A percentile compares a stretch with the other conserved stretches of the same genome.
Evolutionary conservation across 805 yeast species (phyloP).

Genomic region (Metschnikowia bowlesiae): DNA sequence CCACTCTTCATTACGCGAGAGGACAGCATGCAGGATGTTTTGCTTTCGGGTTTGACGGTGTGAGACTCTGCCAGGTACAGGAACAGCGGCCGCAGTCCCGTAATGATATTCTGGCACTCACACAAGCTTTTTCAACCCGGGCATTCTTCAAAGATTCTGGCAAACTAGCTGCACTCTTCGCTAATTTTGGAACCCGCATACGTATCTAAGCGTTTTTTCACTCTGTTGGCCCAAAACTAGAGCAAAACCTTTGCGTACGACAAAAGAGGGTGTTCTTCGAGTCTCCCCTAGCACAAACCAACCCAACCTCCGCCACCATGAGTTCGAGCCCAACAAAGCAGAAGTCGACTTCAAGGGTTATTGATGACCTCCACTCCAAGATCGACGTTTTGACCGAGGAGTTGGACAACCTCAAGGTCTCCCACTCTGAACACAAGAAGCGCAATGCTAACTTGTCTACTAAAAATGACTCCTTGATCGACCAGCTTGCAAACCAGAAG

Average conservation of each 20-base stretch:
- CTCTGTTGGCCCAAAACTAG: conserved; percentile 7
- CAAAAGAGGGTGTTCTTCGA: background rate
- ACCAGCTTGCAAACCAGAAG: conserved; percentile 63
- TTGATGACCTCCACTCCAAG: conserved; percentile 51
- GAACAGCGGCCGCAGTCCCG: conserved; percentile 1
- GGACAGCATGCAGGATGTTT: background rate
- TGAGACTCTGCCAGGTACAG: background rate
- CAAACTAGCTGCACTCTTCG: background rate
- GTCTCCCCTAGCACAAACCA: conserved; percentile 1
- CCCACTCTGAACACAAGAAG: conserved; percentile 47
- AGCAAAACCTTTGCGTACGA: conserved; percentile 2
- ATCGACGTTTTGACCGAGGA: conserved; percentile 44
- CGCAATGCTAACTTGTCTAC: conserved; percentile 44
- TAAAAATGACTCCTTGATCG: conserved; percentile 52
- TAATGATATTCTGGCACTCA: background rate
- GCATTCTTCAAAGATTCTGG: conserved; percentile 1
- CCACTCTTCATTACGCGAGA: background rate
- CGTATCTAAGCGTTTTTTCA: background rate
- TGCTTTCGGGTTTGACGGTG: background rate
- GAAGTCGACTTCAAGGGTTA: conserved; percentile 33
- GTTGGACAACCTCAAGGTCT: conserved; percentile 34
- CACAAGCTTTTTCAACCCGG: conserved; percentile 1
- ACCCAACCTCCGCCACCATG: conserved; percentile 7
- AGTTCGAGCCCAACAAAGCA: conserved; percentile 20
- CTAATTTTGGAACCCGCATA: background rate